phyloP scores from a whole-genome alignment of 2,329 filamentous ascomycete species.

The Fusarium sp. region DNA sequence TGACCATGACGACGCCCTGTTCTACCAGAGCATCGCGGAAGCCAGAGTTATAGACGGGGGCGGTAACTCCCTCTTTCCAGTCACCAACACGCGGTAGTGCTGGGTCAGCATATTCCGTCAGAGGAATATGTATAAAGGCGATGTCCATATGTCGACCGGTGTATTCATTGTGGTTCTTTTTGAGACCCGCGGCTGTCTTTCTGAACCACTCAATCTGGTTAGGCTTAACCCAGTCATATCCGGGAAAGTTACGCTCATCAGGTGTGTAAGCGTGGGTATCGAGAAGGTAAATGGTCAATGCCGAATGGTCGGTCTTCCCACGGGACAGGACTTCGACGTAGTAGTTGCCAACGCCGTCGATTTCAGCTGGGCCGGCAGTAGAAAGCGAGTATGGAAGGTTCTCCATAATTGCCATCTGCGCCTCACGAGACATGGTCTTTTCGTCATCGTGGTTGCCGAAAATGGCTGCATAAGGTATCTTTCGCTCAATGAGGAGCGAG shows the following conservation, averaged over 20 bases:
- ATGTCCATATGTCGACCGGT: conserved; percentile 94
- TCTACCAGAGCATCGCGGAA: conserved; percentile 91
- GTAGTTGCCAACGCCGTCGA: conserved; percentile 96
- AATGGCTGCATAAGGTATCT: conserved; percentile 92
- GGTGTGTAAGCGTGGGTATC: conserved; percentile 94
- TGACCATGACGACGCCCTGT: conserved; percentile 86
- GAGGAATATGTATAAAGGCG: conserved; percentile 96
- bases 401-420: conserved; percentile 88
- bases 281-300: conserved; percentile 92
- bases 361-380: conserved; percentile 80
- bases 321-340: conserved; percentile 89
- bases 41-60: conserved; percentile 89
- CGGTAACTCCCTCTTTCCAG: conserved; percentile 86
- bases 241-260: conserved; percentile 86
- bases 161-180: conserved; percentile 84
- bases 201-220: conserved; percentile 97
- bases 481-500: conserved; percentile 83
- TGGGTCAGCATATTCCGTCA: conserved; percentile 83
- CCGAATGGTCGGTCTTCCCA: conserved; percentile 83
- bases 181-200: conserved; percentile 77
- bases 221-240: conserved; percentile 97
- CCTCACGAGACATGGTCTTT: conserved; percentile 78
- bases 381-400: conserved; percentile 90
- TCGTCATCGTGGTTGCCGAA: conserved; percentile 99
- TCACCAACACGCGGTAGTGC: conserved; percentile 72